A percentile compares a stretch with the other conserved stretches of the same genome.
Evolutionary conservation across 1,284 basidiomycete species (phyloP).

Genomic region (Grifola frondosa): DNA sequence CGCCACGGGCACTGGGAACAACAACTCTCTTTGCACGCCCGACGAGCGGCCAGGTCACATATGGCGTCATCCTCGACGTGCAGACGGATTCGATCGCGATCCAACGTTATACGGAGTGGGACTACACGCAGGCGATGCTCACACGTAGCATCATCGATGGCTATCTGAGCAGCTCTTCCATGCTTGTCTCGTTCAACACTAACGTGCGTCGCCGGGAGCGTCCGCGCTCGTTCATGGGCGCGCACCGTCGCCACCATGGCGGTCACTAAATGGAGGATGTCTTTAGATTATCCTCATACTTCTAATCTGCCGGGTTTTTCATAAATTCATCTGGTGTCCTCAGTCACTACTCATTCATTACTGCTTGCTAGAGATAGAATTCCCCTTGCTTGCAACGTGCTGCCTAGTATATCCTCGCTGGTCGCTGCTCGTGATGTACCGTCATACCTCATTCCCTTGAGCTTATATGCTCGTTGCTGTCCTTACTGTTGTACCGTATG

Average conservation of each 20-base stretch:
- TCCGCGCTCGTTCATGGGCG: conserved; percentile 9
- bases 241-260: conserved; percentile 10
- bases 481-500: too few species aligned
- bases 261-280: too few species aligned
- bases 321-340: too few species aligned
- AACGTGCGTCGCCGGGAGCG: conserved; percentile 1
- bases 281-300: too few species aligned
- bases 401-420: too few species aligned
- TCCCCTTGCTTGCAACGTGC: too few species aligned
- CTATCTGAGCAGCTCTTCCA: conserved; percentile 23
- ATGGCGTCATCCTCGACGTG: conserved; percentile 29
- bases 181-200: conserved; percentile 20
- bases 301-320: too few species aligned
- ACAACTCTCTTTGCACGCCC: conserved; percentile 28
- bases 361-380: too few species aligned
- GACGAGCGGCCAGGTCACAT: conserved; percentile 18
- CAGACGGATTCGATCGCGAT: conserved; percentile 30
- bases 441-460: too few species aligned
- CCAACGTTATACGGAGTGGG: conserved; percentile 26
- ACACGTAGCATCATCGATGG: conserved; percentile 27
- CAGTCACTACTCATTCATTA: too few species aligned
- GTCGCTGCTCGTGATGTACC: too few species aligned
- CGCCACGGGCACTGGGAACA: conserved; percentile 30
- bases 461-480: too few species aligned
- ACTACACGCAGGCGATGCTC: conserved; percentile 24